Evolutionary conservation across 495 filamentous ascomycete genomes (phyloP).

Genomic region (Podospora pseudopauciseta): DNA sequence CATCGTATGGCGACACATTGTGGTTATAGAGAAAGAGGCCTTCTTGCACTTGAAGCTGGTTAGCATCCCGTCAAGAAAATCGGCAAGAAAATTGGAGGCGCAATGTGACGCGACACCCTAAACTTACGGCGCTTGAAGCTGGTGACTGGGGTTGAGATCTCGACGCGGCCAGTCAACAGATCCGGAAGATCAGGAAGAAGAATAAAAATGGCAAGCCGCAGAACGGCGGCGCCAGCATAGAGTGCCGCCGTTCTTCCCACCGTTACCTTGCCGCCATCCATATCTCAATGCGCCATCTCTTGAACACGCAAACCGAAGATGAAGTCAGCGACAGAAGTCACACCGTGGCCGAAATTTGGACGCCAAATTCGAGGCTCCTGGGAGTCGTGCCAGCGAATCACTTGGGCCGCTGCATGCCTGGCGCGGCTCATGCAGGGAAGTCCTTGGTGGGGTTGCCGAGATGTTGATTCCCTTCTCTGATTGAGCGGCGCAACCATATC

Average conservation of each 20-base stretch:
- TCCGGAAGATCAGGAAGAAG: conserved; percentile 81
- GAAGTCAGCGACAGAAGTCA: conserved; percentile 6
- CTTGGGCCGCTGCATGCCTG: conserved; percentile 14
- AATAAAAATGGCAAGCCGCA: conserved; percentile 76
- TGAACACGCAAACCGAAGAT: conserved; percentile 10
- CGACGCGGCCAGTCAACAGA: conserved; percentile 83
- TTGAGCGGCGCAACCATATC: conserved; percentile 10
- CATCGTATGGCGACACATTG: conserved; percentile 96
- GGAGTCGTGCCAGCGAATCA: conserved; percentile 20
- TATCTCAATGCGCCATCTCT: conserved; percentile 40
- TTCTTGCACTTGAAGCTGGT: conserved; percentile 71
- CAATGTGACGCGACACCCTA: neutral
- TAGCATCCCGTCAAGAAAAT: conserved; percentile 11
- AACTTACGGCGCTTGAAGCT: conserved; percentile 92
- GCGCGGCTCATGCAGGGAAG: neutral
- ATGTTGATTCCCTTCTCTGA: neutral
- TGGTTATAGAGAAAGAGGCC: conserved; percentile 93
- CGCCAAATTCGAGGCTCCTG: conserved; percentile 6
- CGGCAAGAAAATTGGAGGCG: neutral
- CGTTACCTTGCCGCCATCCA: conserved; percentile 46
- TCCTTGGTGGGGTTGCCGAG: conserved; percentile 15
- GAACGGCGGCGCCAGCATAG: conserved; percentile 68
- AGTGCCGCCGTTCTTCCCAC: conserved; percentile 65
- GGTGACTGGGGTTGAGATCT: conserved; percentile 93
- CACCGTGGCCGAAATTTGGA: conserved; percentile 11